Percentiles rank a stretch among this genome's conserved stretches.
These are phyloP conservation scores for Penicillium aurantiogriseum DNA, from an alignment of 2,329 filamentous ascomycete genomes.

Conservation along the genomic window DNA sequence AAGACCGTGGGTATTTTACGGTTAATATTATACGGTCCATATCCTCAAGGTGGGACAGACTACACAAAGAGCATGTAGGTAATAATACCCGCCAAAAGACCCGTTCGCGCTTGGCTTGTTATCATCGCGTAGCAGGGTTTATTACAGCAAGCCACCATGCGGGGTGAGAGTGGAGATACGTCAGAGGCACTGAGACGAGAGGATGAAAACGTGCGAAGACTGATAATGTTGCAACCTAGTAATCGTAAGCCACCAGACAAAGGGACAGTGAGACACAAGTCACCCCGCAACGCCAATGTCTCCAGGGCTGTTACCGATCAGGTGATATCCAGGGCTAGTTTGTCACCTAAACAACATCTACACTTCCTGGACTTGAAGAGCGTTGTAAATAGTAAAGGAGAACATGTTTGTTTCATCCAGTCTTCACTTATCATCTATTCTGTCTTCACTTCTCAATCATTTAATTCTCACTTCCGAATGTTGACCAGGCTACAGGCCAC, in stretches of 20 bases:
- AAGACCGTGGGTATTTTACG: neutral
- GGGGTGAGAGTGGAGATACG: neutral
- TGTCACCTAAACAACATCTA: no score
- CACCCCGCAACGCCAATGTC: constrained; percentile 1
- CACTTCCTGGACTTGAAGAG: no score
- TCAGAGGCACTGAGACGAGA: neutral
- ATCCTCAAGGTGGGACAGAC: neutral
- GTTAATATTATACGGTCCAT: neutral
- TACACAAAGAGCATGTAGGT: constrained; percentile 2
- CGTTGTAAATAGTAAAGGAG: no score
- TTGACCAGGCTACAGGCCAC: no score
- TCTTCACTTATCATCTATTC: no score
- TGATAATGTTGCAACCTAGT: neutral
- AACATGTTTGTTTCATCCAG: no score
- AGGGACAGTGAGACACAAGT: constrained; percentile 13
- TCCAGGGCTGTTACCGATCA: no score
- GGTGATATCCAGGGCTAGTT: no score
- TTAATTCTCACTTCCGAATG: no score
- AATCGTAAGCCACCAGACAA: neutral
- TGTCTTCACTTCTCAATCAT: no score
- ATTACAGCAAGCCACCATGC: constrained; percentile 17
- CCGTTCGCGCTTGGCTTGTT: neutral
- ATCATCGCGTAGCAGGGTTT: neutral
- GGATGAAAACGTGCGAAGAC: neutral
- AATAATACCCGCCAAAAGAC: neutral